Conservation (phyloP, 2,329 filamentous ascomycete genomes). For the Penicillium corylophilum region DNA sequence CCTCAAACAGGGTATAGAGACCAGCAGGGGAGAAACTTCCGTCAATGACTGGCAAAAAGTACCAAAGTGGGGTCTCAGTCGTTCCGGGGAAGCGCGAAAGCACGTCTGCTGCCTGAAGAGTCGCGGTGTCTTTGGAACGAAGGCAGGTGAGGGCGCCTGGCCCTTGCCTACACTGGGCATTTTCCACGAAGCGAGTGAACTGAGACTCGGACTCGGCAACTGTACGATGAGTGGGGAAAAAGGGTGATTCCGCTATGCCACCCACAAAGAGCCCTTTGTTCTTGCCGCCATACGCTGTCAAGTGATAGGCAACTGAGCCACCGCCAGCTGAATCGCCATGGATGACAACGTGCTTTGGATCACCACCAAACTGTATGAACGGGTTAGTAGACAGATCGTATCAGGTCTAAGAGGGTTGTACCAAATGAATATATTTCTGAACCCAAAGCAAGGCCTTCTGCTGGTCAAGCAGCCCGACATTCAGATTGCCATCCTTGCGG, state of each 20-base stretch:
- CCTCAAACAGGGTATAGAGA: constrained; percentile 48
- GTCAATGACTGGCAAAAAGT: constrained; percentile 56
- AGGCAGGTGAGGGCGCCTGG: constrained; percentile 45
- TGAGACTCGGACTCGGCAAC: constrained; percentile 46
- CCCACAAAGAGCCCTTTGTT: constrained; percentile 47
- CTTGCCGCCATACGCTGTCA: constrained; percentile 51
- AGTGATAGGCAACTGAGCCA: constrained; percentile 54
- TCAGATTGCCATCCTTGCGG: constrained; percentile 55
- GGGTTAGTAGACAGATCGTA: not conserved
- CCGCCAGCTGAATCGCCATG: constrained; percentile 61
- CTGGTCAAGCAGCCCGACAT: constrained; percentile 63
- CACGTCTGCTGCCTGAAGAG: constrained; percentile 41
- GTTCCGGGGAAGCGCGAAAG: constrained; percentile 42
- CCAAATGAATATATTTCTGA: constrained; percentile 51
- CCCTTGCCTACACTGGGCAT: constrained; percentile 40
- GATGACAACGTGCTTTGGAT: constrained; percentile 57
- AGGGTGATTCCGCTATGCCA: constrained; percentile 48
- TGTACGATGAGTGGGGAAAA: constrained; percentile 45
- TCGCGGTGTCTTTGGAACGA: constrained; percentile 37
- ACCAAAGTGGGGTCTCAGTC: constrained; percentile 37
- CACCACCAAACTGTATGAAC: constrained; percentile 53
- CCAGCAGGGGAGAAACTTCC: constrained; percentile 50
- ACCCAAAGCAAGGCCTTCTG: constrained; percentile 60
- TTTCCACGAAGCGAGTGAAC: constrained; percentile 46
- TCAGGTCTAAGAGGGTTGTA: not conserved